phyloP scores from a whole-genome alignment of 108 stramenopile species.

The Pseudonitzschia pungens region DNA sequence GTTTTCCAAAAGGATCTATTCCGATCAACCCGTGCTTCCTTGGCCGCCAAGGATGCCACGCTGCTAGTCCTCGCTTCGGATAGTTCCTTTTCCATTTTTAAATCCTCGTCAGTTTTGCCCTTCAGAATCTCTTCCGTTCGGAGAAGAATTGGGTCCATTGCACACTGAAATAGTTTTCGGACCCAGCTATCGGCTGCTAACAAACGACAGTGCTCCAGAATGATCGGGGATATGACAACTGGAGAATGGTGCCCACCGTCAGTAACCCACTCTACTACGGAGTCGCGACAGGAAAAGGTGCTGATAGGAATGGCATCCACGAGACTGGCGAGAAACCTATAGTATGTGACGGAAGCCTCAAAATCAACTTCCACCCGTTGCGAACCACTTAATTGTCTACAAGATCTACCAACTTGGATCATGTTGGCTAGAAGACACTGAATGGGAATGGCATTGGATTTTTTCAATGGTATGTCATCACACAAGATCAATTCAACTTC shows the following conservation, averaged over 20 bases:
- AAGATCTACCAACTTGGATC: slow-evolving; percentile 56
- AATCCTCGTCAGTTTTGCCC: slow-evolving; percentile 72
- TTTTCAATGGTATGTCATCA: slow-evolving; percentile 56
- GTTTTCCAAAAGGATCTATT: slow-evolving; percentile 75
- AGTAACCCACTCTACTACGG: slow-evolving; percentile 80
- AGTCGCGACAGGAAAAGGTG: slow-evolving; percentile 59
- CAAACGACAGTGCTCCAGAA: slow-evolving; percentile 71
- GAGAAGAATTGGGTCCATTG: slow-evolving; percentile 52
- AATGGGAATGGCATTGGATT: slow-evolving; percentile 64
- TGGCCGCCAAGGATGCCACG: slow-evolving; percentile 67
- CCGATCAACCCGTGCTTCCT: slow-evolving; percentile 77
- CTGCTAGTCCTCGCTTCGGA: slow-evolving; percentile 46
- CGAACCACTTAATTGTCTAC: slow-evolving; percentile 52
- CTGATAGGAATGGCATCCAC: slow-evolving; percentile 71
- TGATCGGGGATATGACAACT: slow-evolving; percentile 64
- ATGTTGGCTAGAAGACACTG: slow-evolving; percentile 75
- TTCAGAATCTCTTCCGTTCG: slow-evolving; percentile 47
- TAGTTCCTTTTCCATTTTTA: slow-evolving; percentile 72
- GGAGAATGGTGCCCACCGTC: slow-evolving; percentile 72
- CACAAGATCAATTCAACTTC: slow-evolving; percentile 42
- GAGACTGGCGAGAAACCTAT: slow-evolving; percentile 62
- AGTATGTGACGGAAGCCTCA: slow-evolving; percentile 48
- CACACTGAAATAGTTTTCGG: slow-evolving; percentile 60
- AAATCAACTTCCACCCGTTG: slow-evolving; percentile 40
- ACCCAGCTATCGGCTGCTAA: slow-evolving; percentile 65